Conservation (phyloP, 2,329 filamentous ascomycete species). For the Hortaea sp. region DNA sequence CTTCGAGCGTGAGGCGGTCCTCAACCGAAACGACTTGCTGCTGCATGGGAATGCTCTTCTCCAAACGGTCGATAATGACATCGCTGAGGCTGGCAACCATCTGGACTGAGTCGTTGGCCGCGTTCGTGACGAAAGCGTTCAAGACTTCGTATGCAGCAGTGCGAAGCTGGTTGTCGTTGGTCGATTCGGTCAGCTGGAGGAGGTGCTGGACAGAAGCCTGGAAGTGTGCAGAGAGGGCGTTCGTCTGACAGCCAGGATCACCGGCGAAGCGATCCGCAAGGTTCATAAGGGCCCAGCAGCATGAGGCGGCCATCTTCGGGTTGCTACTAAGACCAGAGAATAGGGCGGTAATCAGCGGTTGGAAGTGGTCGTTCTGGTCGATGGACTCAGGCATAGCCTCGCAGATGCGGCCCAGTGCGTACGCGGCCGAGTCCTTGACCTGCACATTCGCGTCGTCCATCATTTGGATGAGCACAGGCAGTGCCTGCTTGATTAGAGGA, state of each 20-base stretch:
- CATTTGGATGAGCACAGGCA: conserved; percentile 87
- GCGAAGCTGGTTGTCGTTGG: conserved; percentile 78
- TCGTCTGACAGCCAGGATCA: conserved; percentile 66
- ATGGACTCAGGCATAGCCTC: conserved; percentile 88
- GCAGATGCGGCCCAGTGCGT: conserved; percentile 89
- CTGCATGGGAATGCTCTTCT: conserved; percentile 82
- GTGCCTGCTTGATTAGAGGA: conserved; percentile 88
- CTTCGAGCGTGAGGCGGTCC: conserved; percentile 88
- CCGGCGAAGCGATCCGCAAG: conserved; percentile 90
- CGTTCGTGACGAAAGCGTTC: conserved; percentile 85
- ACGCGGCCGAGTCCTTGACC: conserved; percentile 92
- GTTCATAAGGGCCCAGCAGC: conserved; percentile 99
- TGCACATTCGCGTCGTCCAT: conserved; percentile 79
- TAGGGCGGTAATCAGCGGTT: conserved; percentile 73
- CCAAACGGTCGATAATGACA: conserved; percentile 80
- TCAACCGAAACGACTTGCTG: conserved; percentile 92
- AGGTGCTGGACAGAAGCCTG: conserved; percentile 81
- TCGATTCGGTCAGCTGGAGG: conserved; percentile 74
- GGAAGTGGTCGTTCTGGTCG: conserved; percentile 72
- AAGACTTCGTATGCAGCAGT: conserved; percentile 96
- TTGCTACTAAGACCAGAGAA: conserved; percentile 85
- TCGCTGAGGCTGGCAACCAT: conserved; percentile 75
- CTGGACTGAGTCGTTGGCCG: conserved; percentile 73
- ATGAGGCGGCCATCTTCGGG: conserved; percentile 94
- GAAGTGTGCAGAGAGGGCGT: conserved; percentile 85